These are phyloP conservation scores for Leccinum barrowsii DNA, from an alignment of 768 basidiomycete genomes.

Conservation along the genomic window DNA sequence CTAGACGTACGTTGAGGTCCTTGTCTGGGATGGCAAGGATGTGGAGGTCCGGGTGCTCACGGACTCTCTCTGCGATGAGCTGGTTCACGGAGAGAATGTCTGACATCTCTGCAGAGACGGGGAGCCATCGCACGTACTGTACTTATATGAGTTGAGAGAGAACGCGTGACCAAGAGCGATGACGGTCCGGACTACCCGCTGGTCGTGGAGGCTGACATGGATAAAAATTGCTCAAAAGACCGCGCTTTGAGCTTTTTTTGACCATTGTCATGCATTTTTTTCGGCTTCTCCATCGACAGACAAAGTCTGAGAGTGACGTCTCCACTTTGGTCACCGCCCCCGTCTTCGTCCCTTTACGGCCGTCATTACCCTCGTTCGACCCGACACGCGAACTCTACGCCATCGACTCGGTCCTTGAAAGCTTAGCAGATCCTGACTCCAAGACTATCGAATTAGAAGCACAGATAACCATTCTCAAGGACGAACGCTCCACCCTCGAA, in stretches of 20 bases:
- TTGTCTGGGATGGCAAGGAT: conserved; percentile 26
- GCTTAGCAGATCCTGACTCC: neutral
- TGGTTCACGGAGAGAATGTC: conserved; percentile 27
- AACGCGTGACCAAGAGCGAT: no score
- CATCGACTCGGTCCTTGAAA: neutral
- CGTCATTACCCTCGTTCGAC: conserved; percentile 24
- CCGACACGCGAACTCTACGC: conserved; percentile 21
- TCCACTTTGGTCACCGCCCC: conserved; percentile 21
- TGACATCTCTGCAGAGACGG: conserved; percentile 10
- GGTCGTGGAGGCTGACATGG: neutral
- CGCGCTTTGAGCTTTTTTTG: neutral
- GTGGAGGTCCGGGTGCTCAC: conserved; percentile 19
- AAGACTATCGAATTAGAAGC: conserved; percentile 14
- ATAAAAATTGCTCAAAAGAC: neutral
- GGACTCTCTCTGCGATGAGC: conserved; percentile 20
- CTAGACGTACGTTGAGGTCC: conserved; percentile 14
- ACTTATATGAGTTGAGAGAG: no score
- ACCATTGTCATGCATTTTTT: conserved; percentile 42
- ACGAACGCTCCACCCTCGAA: conserved; percentile 19
- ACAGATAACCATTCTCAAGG: conserved; percentile 10
- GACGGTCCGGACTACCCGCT: neutral
- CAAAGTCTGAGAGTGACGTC: conserved; percentile 44
- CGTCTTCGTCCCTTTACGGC: conserved; percentile 22
- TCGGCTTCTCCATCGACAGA: conserved; percentile 44
- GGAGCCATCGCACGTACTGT: neutral